Evolutionary conservation across 306 rosid species (phyloP).

Genomic region (Calophaca sinica): DNA sequence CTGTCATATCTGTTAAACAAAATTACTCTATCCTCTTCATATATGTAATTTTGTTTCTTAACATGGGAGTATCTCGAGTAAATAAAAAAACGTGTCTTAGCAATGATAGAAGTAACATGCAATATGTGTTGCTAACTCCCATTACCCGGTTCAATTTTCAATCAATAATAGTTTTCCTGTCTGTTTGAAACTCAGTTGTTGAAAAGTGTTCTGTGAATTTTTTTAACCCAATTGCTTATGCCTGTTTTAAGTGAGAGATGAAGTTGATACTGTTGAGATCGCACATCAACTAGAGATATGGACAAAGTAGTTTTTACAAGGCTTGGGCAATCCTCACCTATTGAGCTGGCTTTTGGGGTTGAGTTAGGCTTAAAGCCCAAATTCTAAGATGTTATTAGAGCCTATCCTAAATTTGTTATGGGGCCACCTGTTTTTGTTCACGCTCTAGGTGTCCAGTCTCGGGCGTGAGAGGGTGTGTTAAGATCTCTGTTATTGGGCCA

Average conservation of each 20-base stretch:
- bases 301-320: too few species aligned
- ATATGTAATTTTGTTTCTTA: slow-evolving; percentile 18
- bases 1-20: slow-evolving; percentile 13
- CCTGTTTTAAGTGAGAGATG: neutral
- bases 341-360: too few species aligned
- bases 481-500: too few species aligned
- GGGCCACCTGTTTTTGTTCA: too few species aligned
- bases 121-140: slow-evolving; percentile 4
- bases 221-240: neutral
- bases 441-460: too few species aligned
- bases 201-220: neutral
- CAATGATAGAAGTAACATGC: slow-evolving; percentile 21
- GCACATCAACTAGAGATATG: too few species aligned
- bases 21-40: slow-evolving; percentile 33
- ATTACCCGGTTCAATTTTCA: slow-evolving; percentile 26
- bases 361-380: too few species aligned
- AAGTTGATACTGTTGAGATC: neutral
- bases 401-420: too few species aligned
- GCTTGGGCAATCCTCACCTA: too few species aligned
- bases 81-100: slow-evolving; percentile 1
- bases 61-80: slow-evolving; percentile 30
- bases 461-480: too few species aligned
- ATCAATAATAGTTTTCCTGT: neutral
- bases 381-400: too few species aligned
- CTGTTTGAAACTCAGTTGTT: neutral